Base-by-base conservation (phyloP, 163 green algal genomes). In the Scenedesmus sp. region DNA sequence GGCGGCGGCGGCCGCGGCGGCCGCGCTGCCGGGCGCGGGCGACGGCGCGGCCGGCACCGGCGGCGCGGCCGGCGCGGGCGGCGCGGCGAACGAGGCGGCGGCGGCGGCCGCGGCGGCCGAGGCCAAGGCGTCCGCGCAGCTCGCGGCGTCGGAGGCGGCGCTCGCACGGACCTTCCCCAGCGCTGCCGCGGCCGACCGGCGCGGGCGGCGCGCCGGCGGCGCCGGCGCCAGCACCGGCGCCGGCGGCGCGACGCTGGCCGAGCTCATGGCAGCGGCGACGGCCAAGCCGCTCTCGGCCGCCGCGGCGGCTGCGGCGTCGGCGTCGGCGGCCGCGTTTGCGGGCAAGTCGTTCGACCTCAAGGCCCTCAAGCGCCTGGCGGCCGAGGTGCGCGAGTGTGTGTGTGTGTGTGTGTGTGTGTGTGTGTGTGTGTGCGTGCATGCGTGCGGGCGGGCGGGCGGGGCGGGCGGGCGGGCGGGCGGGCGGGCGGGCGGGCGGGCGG, bases 281-380 rank as follows among this genome's bases (percentile, higher is more conserved):
- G 69, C 53, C 28, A 51, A 63, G 34, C 31, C 69, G 33, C 51
- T 56, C 5, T 69, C 60, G 45, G 60, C 60, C 47, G 51, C 69
- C 17, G 53, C 53, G 51, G 69, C 69, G 13, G 69, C 69, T 28
- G 67, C 67, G 0, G 69, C 51, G 26, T n/a, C 69, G 44, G 69
- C 53, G 4, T 33, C 22, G 20, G 34, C 34, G 4, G 63, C 63
- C 14, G 69, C 69, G 22, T 77, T 77, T 66, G 53, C 34, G 20
- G 69, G 69, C 53, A 54, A 54, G 31, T 51, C 48, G 17, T 77
- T 77, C 65, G 69, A 77, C 15, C 34, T 77, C n/a, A 2, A 54
- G 29, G 9, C 53, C 33, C 53, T 77, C 51, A 4, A 54, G 18
- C 33, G 54, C 6, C 34, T 77, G 31, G 53, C 53, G 0, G 53